Evolutionary conservation across 495 filamentous ascomycete genomes (phyloP), one percentile per base, ranked within the genome.

Genomic region (Neurospora sp.): DNA sequence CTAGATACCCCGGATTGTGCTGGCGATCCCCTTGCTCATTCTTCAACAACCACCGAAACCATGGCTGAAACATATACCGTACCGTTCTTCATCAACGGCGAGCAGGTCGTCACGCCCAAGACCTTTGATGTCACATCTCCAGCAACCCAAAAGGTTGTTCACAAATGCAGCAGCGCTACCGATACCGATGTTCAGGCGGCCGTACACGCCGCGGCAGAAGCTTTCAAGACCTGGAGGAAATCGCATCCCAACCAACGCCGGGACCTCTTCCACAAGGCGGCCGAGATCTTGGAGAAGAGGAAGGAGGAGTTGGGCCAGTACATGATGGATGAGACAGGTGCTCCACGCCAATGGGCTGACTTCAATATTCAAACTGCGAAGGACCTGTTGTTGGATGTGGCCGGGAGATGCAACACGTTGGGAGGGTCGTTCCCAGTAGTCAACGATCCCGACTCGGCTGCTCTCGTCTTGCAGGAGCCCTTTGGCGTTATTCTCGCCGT

Each of bases 401-500:
- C 92, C 4, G 91, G 90, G 3, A 82, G 92, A 54, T 86, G 94
- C 31, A 79, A 82, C 8, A 81, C 82, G 5, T 82, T 96, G 11
- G 82, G 87, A 39, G 92, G 93, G 4, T 80, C 80, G 12, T 85
- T 94, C 39, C 92, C 92, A 0, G 83, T 84, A 11, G 82, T 87
- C 9, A 76, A 79, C 3, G 79, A 89, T 27, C 82, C 88, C n/a
- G 87, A 86, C 8, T 84, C 83, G 46, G 84, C 85, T n/a, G 91
- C 91, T 0, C 84, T 97, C 77, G 82, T 97, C n/a, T 82, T 89
- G 69, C 92, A 90, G 77, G 91, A 96, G 80, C 94, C 94, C 5
- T 93, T 89, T 76, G 94, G 94, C 23, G 93, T 96, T 37, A 82
- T 94, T 3, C 83, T 97, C 16, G 89, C 88, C 39, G 93, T 96